A percentile compares a stretch with the other conserved stretches of the same genome.
phyloP scores from a whole-genome alignment of 225 moss, liverwort and hornwort genomes.

The Takakia lepidozioides region DNA sequence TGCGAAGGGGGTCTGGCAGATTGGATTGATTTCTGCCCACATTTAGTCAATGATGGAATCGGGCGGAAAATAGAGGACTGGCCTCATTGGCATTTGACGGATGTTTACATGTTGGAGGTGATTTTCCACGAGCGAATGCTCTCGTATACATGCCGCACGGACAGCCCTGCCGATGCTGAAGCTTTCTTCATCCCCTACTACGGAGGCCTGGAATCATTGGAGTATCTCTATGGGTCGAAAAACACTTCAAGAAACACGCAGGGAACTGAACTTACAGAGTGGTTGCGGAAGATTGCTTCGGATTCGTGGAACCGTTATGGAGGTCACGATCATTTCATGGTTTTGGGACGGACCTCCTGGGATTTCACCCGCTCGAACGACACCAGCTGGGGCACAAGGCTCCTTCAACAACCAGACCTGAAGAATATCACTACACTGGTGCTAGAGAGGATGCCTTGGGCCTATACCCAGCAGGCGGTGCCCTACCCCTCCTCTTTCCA shows the following conservation, averaged over 20 bases:
- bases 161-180: conserved; percentile 29
- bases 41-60: conserved; percentile 36
- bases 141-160: conserved; percentile 31
- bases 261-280: conserved; percentile 29
- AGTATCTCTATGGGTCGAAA: conserved; percentile 24
- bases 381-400: conserved; percentile 30
- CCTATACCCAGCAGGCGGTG: conserved; percentile 29
- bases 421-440: conserved; percentile 41
- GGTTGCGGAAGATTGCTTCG: conserved; percentile 34
- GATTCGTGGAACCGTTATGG: conserved; percentile 31
- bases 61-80: conserved; percentile 10
- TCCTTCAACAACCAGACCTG: conserved; percentile 25
- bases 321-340: conserved; percentile 57
- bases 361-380: conserved; percentile 26
- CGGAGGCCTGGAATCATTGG: conserved; percentile 48
- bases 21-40: conserved; percentile 73
- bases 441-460: conserved; percentile 48
- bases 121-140: conserved; percentile 59
- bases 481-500: conserved; percentile 74
- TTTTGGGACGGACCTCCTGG: conserved; percentile 63
- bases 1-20: conserved; percentile 42
- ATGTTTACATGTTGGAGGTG: conserved; percentile 80
- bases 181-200: conserved; percentile 65
- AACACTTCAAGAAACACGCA: conserved; percentile 5
- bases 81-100: conserved; percentile 57